phyloP scores from a whole-genome alignment of 2,329 filamentous ascomycete genomes.

The Zalaria obscura region DNA sequence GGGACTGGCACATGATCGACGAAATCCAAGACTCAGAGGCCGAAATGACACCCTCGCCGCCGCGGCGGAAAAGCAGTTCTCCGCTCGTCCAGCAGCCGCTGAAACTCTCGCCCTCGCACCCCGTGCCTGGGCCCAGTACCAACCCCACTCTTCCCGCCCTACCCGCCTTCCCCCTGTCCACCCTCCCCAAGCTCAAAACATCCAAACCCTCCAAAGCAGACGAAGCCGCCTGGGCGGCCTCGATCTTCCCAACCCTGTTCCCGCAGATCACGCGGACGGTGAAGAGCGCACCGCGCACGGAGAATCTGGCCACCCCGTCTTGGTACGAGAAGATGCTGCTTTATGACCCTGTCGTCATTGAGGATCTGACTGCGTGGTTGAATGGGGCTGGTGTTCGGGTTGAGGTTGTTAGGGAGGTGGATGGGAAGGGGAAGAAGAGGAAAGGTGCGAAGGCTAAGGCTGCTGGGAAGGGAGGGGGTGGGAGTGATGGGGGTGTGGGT shows the following conservation, averaged over 20 bases:
- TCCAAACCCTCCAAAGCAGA: conserved; percentile 10
- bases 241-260: conserved; percentile 25
- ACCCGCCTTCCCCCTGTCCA: background rate
- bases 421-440: conserved; percentile 16
- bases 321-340: conserved; percentile 92
- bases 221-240: conserved; percentile 14
- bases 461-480: conserved; percentile 7
- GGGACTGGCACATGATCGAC: conserved; percentile 4
- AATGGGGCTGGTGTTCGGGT: conserved; percentile 33
- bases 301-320: conserved; percentile 33
- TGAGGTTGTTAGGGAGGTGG: conserved; percentile 37
- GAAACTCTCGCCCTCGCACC: too few species aligned
- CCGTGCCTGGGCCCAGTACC: too few species aligned
- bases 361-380: conserved; percentile 73
- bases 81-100: too few species aligned
- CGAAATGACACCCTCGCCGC: conserved; percentile 16
- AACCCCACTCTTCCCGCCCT: background rate
- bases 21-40: conserved; percentile 19
- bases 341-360: conserved; percentile 79
- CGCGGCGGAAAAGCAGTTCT: conserved; percentile 7
- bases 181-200: background rate
- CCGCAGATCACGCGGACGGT: conserved; percentile 34
- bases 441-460: conserved; percentile 2
- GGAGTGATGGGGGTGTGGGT: conserved; percentile 1
- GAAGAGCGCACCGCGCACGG: conserved; percentile 26